A percentile compares a stretch with the other conserved stretches of the same genome.
Evolutionary conservation across 2,329 filamentous ascomycete genomes (phyloP).

Genomic region (Cryphonectria carpinicola): DNA sequence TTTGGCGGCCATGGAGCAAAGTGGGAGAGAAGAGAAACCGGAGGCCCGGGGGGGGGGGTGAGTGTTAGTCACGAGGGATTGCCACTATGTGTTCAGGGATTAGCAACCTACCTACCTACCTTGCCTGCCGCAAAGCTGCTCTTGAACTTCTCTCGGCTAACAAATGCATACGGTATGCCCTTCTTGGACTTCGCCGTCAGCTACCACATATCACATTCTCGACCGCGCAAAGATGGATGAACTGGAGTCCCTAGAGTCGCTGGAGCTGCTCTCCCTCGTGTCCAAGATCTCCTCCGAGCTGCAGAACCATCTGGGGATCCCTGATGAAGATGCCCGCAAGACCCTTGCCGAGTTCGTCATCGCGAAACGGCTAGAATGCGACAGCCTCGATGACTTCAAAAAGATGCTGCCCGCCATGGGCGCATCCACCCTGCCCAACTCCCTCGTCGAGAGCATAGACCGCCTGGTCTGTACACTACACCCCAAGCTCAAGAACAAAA

Average conservation of each 20-base stretch:
- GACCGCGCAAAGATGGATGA: constrained; percentile 72
- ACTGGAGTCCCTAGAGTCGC: constrained; percentile 81
- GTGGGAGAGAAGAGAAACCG: neutral
- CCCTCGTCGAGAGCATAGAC: constrained; percentile 88
- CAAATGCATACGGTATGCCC: neutral
- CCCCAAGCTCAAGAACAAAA: constrained; percentile 76
- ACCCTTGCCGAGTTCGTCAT: constrained; percentile 97
- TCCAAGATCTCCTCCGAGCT: constrained; percentile 94
- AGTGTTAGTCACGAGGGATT: neutral
- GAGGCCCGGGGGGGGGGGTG: neutral
- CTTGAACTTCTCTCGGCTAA: neutral
- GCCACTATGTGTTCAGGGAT: neutral
- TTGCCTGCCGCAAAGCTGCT: constrained; percentile 6
- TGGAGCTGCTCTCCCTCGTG: constrained; percentile 92
- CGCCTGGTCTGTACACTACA: constrained; percentile 88
- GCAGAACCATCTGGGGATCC: constrained; percentile 89
- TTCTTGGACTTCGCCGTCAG: neutral
- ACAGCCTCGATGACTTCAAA: constrained; percentile 74
- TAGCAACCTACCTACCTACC: neutral
- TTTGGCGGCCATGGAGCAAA: no score
- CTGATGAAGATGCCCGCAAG: constrained; percentile 66
- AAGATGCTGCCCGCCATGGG: constrained; percentile 74
- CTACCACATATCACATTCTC: neutral
- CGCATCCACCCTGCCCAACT: constrained; percentile 79
- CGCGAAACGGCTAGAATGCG: constrained; percentile 79